Evolutionary conservation across 2,329 filamentous ascomycete genomes (phyloP), one percentile per base, ranked within the genome.

Genomic region (Gliomastix tumulicola): DNA sequence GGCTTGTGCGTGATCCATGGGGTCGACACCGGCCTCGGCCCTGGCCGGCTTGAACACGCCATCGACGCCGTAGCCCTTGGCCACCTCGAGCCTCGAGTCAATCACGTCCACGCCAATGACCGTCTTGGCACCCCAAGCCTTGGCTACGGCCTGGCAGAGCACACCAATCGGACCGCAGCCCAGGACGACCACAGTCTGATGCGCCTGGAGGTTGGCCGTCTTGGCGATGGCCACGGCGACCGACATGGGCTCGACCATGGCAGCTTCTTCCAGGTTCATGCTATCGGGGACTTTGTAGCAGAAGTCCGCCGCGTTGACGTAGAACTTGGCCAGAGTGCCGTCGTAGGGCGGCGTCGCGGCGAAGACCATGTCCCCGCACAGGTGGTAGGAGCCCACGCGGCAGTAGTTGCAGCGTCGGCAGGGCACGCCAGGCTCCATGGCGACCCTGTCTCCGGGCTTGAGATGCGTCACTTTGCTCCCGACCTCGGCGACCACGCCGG

Each of bases 241-340:
- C 0, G 67, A 59, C 0, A 69, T 50, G 0, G 69, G 71, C 46
- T 75, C 69, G 3, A 69, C 59, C 19, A 74, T 44, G 0, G 68
- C 69, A 2, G 62, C 69, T 19, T 74, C 66, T 39, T 74, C 66
- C 22, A 65, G 40, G 5, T 48, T 52, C 53, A 74, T 59, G 36
- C 62, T 51, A 0, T 54, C 51, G 0, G 68, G 66, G 3, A 75
- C 49, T 3, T 54, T 56, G 40, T 71, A 71, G 41, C 63, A 64
- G 41, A 59, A 74, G 46, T 71, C 68, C 1, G 59, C 56, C 1
- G 66, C 59, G 0, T 62, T 58, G 23, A 56, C 57, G 48, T 67
- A 74, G 49, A 68, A 74, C 41, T 66, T 71, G 4, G 57, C 53
- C 10, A 76, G 51, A 1, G 67, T 71, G 3, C 70, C 70, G 36